Base-by-base conservation (phyloP, 352 stramenopile species). In the Aphanomyces invadans region DNA sequence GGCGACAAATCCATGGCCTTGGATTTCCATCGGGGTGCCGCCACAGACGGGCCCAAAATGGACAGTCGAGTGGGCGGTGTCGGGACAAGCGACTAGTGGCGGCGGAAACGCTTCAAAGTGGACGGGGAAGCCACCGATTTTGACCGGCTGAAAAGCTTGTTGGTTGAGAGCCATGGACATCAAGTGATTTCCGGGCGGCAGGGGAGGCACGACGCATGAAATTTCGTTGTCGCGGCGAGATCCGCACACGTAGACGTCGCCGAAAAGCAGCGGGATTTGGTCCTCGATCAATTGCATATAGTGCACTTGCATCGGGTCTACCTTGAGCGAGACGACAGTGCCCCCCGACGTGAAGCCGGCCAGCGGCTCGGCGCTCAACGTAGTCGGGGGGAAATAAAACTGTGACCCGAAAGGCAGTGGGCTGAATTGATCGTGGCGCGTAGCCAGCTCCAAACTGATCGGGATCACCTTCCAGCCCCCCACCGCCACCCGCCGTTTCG, bases 51-150 rank as follows among this genome's bases (percentile, higher is more conserved):
- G 60, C 0, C 60, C 60, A 67, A 67, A 67, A 15, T 25, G 28
- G n/a, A 45, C 54, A 17, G 25, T 25, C 11, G 7, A 10, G 21
- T 67, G 19, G 9, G 25, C 12, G 19, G 60, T 7, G 3, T 23
- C 60, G 10, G 28, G 42, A 23, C 42, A 57, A 9, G 17, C 12
- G 3, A 67, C 42, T 2, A 44, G 19, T 2, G 60, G 60, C 4
- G 60, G 60, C 3, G 48, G n/a, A 23, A 59, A 67, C 29, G 60
- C 60, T 48, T 67, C 60, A 59, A 67, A 67, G 60, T 67, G 45
- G 4, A 67, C 60, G 5, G 60, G 42, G 45, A 44, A 38, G 38
- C 32, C 38, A 1, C 31, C 19, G 15, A 44, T 29, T 39, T 65
- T 33, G 26, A 49, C 26, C 4, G 26, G 15, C 19, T 67, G n/a